phyloP scores from a whole-genome alignment of 2,329 filamentous ascomycete species.

The Ascochyta lentis region DNA sequence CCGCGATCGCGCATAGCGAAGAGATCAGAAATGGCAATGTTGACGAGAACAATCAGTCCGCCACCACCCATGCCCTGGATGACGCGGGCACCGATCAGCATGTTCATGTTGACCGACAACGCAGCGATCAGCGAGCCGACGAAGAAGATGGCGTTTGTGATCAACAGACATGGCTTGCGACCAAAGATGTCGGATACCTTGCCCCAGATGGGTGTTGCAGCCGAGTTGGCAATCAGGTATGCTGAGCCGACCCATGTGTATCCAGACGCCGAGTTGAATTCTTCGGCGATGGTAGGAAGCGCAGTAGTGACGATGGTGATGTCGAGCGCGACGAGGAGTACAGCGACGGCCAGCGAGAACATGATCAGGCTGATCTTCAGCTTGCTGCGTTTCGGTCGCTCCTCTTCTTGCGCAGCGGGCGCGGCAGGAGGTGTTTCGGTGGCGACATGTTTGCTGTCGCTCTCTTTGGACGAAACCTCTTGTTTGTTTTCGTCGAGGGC shows the following conservation, averaged over 20 bases:
- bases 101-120: conserved; percentile 63
- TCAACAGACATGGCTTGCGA: conserved; percentile 66
- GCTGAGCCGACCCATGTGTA: conserved; percentile 63
- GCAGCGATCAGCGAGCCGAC: conserved; percentile 67
- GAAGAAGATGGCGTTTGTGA: conserved; percentile 68
- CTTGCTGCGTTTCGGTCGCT: conserved; percentile 44
- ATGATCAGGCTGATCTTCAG: conserved; percentile 58
- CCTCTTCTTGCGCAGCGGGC: conserved; percentile 29
- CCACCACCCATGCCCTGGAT: conserved; percentile 70
- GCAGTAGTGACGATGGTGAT: conserved; percentile 70
- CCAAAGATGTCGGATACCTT: conserved; percentile 73
- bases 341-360: conserved; percentile 59
- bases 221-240: conserved; percentile 58
- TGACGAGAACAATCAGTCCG: conserved; percentile 68
- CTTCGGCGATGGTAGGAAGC: conserved; percentile 64
- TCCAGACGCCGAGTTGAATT: conserved; percentile 58
- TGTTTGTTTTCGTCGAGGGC: conserved; percentile 2
- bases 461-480: conserved; percentile 7
- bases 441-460: conserved; percentile 10
- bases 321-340: conserved; percentile 67
- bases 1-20: conserved; percentile 66
- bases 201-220: conserved; percentile 64
- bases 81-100: conserved; percentile 67
- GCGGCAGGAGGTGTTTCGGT: conserved; percentile 13
- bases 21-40: conserved; percentile 69